Percentiles rank a stretch among this genome's conserved stretches.
These are phyloP conservation scores for Pleurotus eryngii DNA, from an alignment of 768 basidiomycete genomes.

Conservation along the genomic window DNA sequence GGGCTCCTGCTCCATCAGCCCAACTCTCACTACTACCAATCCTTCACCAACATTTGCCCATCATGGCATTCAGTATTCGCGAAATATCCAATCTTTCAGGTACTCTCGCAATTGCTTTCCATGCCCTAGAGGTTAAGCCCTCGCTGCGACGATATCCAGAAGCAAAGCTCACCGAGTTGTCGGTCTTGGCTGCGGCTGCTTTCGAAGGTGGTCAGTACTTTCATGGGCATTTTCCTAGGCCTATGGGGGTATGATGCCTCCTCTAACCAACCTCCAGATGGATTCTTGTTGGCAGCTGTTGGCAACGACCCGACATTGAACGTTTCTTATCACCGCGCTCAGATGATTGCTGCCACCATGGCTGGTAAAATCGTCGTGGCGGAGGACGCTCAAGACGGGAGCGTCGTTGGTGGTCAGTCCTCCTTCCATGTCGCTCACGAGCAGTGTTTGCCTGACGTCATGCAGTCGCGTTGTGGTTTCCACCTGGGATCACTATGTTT, in stretches of 20 bases:
- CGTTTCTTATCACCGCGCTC: conserved; percentile 7
- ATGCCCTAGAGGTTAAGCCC: background rate
- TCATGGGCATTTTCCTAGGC: background rate
- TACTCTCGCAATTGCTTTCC: background rate
- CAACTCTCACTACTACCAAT: background rate
- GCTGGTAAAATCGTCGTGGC: conserved; percentile 7
- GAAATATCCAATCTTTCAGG: conserved; percentile 6
- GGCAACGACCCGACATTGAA: conserved; percentile 5
- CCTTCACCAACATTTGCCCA: background rate
- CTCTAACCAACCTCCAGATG: background rate
- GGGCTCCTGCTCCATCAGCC: background rate
- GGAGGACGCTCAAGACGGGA: background rate
- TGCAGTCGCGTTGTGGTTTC: conserved; percentile 3
- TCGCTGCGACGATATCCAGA: background rate
- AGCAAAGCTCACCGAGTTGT: background rate
- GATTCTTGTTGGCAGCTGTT: conserved; percentile 6
- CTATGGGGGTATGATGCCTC: background rate
- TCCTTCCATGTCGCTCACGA: background rate
- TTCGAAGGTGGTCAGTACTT: conserved; percentile 7
- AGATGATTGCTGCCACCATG: conserved; percentile 6
- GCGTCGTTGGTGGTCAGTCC: background rate
- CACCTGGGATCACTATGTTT: conserved; percentile 2
- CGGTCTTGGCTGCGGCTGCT: conserved; percentile 3
- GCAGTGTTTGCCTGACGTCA: background rate
- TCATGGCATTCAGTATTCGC: background rate